A percentile compares a stretch with the other conserved stretches of the same genome.
Evolutionary conservation across 768 basidiomycete genomes (phyloP).

Genomic region (Tulasnella sp.): DNA sequence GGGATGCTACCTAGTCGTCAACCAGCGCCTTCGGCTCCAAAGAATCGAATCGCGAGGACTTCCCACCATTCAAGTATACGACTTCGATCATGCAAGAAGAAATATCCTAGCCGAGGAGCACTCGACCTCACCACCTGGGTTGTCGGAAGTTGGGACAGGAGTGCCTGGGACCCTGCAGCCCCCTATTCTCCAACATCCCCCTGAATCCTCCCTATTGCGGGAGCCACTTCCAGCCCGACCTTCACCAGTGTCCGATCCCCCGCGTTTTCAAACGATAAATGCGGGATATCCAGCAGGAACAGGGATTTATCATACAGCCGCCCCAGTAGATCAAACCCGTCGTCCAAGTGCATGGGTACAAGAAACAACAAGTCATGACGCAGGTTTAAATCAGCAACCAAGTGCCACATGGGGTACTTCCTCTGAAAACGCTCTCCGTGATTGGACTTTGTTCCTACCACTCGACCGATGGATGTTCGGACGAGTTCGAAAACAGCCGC

Average conservation of each 20-base stretch:
- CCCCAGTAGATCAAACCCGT: neutral
- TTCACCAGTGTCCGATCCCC: too few species aligned
- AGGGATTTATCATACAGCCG: neutral
- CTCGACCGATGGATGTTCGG: neutral
- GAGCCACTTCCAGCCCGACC: neutral
- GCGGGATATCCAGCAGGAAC: neutral
- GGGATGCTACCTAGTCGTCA: neutral
- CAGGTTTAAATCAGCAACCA: neutral
- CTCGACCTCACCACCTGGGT: neutral
- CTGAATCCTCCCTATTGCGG: neutral
- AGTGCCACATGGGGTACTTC: neutral
- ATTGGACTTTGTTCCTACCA: neutral
- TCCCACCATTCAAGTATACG: neutral
- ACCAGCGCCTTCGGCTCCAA: neutral
- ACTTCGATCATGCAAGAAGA: too few species aligned
- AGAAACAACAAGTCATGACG: neutral
- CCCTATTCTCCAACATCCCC: neutral
- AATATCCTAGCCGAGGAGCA: neutral
- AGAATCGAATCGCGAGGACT: neutral
- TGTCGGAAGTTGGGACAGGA: neutral
- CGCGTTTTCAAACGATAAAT: neutral
- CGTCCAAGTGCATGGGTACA: neutral
- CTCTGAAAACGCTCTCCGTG: neutral
- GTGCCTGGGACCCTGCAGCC: neutral
- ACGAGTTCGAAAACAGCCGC: neutral